Evolutionary conservation across 768 basidiomycete species (phyloP).

Genomic region (Lactarius vividus): DNA sequence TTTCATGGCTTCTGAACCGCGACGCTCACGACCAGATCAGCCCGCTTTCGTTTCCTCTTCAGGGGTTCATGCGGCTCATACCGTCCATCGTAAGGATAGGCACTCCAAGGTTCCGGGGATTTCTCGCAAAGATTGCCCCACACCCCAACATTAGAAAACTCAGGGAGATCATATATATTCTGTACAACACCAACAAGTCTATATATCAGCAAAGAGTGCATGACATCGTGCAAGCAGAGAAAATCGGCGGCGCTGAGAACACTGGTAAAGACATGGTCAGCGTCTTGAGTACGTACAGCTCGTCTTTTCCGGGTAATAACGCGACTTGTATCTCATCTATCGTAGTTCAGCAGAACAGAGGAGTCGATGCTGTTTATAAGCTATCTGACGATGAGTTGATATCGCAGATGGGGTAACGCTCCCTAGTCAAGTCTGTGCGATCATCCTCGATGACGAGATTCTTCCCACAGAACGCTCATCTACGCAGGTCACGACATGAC

Average conservation of each 20-base stretch:
- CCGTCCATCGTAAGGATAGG: constrained; percentile 26
- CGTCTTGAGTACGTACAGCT: constrained; percentile 14
- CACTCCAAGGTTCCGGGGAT: constrained; percentile 26
- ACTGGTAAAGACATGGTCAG: constrained; percentile 23
- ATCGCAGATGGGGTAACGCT: constrained; percentile 32
- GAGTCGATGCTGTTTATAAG: constrained; percentile 27
- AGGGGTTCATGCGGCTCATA: constrained; percentile 24
- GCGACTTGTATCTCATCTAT: background rate
- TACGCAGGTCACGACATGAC: constrained; percentile 30
- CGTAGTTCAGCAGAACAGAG: constrained; percentile 31
- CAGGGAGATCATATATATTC: constrained; percentile 29
- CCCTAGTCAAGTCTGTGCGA: background rate
- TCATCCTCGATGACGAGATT: background rate
- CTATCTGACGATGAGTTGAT: constrained; percentile 32
- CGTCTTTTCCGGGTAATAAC: background rate
- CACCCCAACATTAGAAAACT: constrained; percentile 26
- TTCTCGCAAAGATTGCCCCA: constrained; percentile 26
- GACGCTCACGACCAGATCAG: constrained; percentile 9
- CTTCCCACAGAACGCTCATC: constrained; percentile 25
- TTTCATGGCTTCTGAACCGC: background rate
- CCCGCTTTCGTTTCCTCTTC: constrained; percentile 22
- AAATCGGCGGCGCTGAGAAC: background rate
- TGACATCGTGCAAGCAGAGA: background rate
- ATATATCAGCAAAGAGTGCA: constrained; percentile 11
- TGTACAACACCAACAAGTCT: constrained; percentile 27